Evolutionary conservation across 805 yeast genomes (phyloP).

Genomic region (Metschnikowia sp.): DNA sequence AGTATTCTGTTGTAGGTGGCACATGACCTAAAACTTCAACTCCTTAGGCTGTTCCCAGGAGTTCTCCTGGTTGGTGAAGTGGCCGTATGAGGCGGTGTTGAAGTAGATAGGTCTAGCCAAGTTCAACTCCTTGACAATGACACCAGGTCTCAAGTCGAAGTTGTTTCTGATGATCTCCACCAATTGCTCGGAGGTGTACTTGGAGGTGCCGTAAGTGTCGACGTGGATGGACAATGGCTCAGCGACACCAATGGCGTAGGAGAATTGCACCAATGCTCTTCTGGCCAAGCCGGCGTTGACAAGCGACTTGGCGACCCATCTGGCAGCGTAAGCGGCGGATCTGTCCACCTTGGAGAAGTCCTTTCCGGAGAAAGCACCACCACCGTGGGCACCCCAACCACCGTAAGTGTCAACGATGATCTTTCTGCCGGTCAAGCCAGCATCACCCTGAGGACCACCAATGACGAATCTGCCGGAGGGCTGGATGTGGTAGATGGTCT

Average conservation of each 20-base stretch:
- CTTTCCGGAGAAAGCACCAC: slow-evolving; percentile 99
- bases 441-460: slow-evolving; percentile 99
- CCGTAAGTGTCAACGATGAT: slow-evolving; percentile 99
- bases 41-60: slow-evolving; percentile 97
- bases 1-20: slow-evolving; percentile 3
- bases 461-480: slow-evolving; percentile 99
- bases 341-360: slow-evolving; percentile 99
- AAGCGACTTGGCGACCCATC: slow-evolving; percentile 99
- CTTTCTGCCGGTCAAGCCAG: slow-evolving; percentile 99
- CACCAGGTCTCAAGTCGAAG: slow-evolving; percentile 99
- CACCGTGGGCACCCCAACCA: slow-evolving; percentile 99
- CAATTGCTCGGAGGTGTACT: slow-evolving; percentile 82
- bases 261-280: slow-evolving; percentile 97
- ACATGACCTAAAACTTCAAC: slow-evolving; percentile 49
- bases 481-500: slow-evolving; percentile 96
- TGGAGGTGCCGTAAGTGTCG: slow-evolving; percentile 97
- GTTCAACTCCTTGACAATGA: slow-evolving; percentile 91
- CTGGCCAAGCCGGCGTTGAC: slow-evolving; percentile 92
- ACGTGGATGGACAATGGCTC: slow-evolving; percentile 98
- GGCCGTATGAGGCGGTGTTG: slow-evolving; percentile 99
- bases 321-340: slow-evolving; percentile 99
- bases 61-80: slow-evolving; percentile 98
- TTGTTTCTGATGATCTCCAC: slow-evolving; percentile 88
- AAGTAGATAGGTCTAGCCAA: slow-evolving; percentile 98
- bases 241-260: slow-evolving; percentile 99